A percentile compares a stretch with the other conserved stretches of the same genome.
Conservation (phyloP, 208 protist species). For the Acanthamoeba royreba region DNA sequence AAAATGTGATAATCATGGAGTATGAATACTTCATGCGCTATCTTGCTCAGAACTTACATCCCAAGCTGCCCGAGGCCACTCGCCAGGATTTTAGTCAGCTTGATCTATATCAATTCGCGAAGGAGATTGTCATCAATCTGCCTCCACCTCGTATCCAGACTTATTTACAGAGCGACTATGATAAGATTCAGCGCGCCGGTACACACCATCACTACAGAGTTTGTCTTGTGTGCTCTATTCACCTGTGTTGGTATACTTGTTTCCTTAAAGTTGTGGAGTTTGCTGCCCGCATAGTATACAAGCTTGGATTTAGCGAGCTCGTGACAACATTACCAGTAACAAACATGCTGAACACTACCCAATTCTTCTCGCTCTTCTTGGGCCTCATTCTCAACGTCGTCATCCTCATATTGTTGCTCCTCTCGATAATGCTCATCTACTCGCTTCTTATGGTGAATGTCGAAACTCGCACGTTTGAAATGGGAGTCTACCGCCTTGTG, state of each 20-base stretch:
- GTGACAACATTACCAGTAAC: neutral
- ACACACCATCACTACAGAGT: neutral
- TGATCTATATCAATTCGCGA: neutral
- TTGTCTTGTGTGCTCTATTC: neutral
- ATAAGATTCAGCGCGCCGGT: neutral
- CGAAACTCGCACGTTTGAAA: slow-evolving; percentile 90
- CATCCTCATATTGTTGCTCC: slow-evolving; percentile 79
- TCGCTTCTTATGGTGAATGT: slow-evolving; percentile 89
- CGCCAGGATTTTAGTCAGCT: neutral
- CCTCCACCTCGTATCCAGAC: neutral
- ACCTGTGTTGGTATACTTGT: neutral
- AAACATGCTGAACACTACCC: neutral
- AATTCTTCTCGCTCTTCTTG: slow-evolving; percentile 36
- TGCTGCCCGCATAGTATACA: neutral
- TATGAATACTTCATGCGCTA: neutral
- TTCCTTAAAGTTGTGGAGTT: neutral
- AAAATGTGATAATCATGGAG: slow-evolving; percentile 34
- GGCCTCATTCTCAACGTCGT: slow-evolving; percentile 89
- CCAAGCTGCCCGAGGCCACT: neutral
- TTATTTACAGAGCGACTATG: neutral
- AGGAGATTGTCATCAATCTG: neutral
- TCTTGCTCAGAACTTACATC: neutral
- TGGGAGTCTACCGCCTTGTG: slow-evolving; percentile 91
- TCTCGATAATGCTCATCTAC: slow-evolving; percentile 91
- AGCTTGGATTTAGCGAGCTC: slow-evolving; percentile 17